Evolutionary conservation across 1,284 basidiomycete species (phyloP), one percentile per base, ranked within the genome.

Genomic region (Entoloma clypeatum): DNA sequence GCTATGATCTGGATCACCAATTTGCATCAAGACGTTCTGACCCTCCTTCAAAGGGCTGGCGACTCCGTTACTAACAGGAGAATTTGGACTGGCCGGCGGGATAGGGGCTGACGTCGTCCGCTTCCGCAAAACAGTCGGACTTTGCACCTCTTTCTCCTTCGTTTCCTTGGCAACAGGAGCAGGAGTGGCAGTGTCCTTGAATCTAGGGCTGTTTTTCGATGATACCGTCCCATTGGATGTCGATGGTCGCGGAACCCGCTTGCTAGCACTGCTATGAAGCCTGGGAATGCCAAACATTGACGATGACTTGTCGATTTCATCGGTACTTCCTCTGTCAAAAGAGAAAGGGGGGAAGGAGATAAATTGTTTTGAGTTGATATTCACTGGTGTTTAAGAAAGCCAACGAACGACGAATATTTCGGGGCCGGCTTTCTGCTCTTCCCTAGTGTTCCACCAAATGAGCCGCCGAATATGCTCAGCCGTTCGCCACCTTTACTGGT

Each of bases 1-100:
- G 17, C 75, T 71, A 60, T 89, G 81, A 65, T 97, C 93, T 10
- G 91, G 81, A 28, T 76, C 77, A 10, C 93, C 92, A 49, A 97
- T 93, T 64, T 93, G 88, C 47, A 89, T 81, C 35, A 95, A 62
- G 26, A 94, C 86, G 50, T 75, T 86, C 64, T 75, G 71, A 0
- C 83, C 84, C 28, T 74, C 70, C 58, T 79, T 80, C 45, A 86
- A 60, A 1, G 60, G 63, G 29, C 60, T 36, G 33, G 18, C 22
- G 16, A 32, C 43, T 2, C 44, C 51, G 41, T 47, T 46, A n/a
- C 21, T 18, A 13, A 43, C 40, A 3, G 37, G 21, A 31, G 43
- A n/a, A n/a, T n/a, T 39, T 18, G 33, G 36, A 16, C 41, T 40
- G 8, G 45, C 21, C 10, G 47, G 45, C 29, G 48, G 39, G 35